A percentile compares a stretch with the other conserved stretches of the same genome.
Conservation (phyloP, 1,284 basidiomycete genomes). For the Mycosarcoma maydis region DNA sequence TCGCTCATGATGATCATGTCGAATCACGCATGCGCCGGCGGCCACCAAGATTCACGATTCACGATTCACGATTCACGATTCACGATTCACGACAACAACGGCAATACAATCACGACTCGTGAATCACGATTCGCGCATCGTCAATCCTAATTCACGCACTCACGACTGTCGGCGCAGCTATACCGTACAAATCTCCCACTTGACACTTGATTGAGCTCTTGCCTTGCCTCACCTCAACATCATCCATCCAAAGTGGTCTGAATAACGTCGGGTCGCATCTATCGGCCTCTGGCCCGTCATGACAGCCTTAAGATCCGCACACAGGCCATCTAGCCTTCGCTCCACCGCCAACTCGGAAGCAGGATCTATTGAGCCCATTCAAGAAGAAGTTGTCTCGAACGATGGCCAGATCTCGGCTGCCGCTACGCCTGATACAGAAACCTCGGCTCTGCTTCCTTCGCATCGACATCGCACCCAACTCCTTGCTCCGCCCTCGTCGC, state of each 20-base stretch:
- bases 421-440: conserved; percentile 9
- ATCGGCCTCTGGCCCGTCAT: background rate
- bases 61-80: no score
- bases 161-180: no score
- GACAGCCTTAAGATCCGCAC: background rate
- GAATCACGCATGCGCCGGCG: no score
- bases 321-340: conserved; percentile 32
- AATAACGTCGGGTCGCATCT: no score
- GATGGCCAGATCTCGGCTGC: conserved; percentile 20
- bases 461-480: background rate
- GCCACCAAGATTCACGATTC: background rate
- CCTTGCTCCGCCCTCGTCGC: background rate
- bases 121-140: no score
- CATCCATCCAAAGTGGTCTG: no score
- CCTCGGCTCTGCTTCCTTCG: conserved; percentile 17
- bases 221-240: background rate
- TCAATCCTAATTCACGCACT: no score
- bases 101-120: background rate
- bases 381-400: conserved; percentile 30
- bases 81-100: background rate
- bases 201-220: no score
- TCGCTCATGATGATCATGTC: no score
- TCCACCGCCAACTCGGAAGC: conserved; percentile 12
- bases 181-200: no score
- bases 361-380: conserved; percentile 28